Base-by-base conservation (phyloP, 805 yeast species). In the Starmerella floricola region DNA sequence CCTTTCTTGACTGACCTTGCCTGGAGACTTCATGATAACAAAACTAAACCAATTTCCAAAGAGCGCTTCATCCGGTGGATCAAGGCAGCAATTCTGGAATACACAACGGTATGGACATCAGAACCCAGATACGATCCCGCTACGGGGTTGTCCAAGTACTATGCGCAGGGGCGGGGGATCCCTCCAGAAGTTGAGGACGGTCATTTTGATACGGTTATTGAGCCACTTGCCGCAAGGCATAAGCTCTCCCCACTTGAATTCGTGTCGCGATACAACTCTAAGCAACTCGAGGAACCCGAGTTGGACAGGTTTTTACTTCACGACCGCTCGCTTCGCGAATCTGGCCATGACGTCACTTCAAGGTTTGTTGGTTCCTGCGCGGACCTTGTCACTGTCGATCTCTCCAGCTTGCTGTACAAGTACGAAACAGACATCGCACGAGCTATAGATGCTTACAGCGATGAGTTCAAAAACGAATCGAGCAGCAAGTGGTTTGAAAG, bases 1-100 rank as follows among this genome's bases (percentile, higher is more conserved):
- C 98, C 98, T 10, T 88, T 88, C 58, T 64, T 91, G 45, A 87
- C 97, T 0, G 97, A 88, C 60, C 82, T 91, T 94, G 79, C 91
- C 0, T 55, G 81, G 36, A 65, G 74, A 44, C 76, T 84, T 0
- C 39, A 34, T 6, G 17, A 15, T 82, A 10, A 72, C 57, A 64
- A 75, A 15, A 74, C 74, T 47, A n/a, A n/a, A n/a, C n/a, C n/a
- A n/a, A 71, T 78, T 48, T 50, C 53, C 31, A 51, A 56, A 20
- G 33, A 23, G 8, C 78, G 74, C 37, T 75, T 91, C 42, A 64
- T 88, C 45, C 61, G 83, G 45, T 74, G 95, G 1, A 65, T 76
- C 12, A 51, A 59, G 19, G 88, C 95, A 1, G 94, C 97, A 2
- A 83, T 88, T 34, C 78, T 76, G 51, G 98, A 88, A 60, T 88